phyloP scores from a whole-genome alignment of 352 stramenopile species.

The Pythium aquatile region DNA sequence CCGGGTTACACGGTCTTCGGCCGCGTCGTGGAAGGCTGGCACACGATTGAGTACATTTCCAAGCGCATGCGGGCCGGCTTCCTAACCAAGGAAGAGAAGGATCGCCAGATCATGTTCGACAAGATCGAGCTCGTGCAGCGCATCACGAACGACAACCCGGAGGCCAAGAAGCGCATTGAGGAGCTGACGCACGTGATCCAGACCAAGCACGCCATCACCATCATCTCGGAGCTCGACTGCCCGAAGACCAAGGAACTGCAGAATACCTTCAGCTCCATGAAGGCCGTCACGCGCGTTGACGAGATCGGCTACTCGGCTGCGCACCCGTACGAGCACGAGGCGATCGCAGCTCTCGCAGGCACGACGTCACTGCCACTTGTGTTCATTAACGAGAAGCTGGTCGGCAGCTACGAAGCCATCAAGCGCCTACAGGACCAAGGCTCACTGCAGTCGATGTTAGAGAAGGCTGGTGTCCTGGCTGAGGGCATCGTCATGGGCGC shows the following conservation, averaged over 20 bases:
- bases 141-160: constrained; percentile 54
- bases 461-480: constrained; percentile 62
- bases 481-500: constrained; percentile 72
- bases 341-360: constrained; percentile 87
- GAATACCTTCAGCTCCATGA: constrained; percentile 68
- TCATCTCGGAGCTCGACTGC: constrained; percentile 95
- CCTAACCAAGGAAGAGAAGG: constrained; percentile 61
- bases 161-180: constrained; percentile 61
- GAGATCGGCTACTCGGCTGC: constrained; percentile 56
- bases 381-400: constrained; percentile 92
- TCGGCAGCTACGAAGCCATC: constrained; percentile 93
- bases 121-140: constrained; percentile 66
- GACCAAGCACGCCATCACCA: constrained; percentile 86
- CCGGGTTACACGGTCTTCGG: constrained; percentile 82
- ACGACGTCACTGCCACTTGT: constrained; percentile 94
- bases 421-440: constrained; percentile 83
- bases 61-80: constrained; percentile 72
- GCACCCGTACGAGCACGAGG: constrained; percentile 71
- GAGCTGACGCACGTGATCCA: constrained; percentile 72
- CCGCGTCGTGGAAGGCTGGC: constrained; percentile 73
- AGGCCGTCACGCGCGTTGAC: constrained; percentile 50
- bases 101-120: constrained; percentile 67
- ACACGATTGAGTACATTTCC: constrained; percentile 70
- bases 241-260: constrained; percentile 91
- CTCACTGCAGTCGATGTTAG: constrained; percentile 86